These are phyloP conservation scores for Plasmodium chabaudi DNA, from an alignment of 169 alveolate species.

Conservation along the genomic window DNA sequence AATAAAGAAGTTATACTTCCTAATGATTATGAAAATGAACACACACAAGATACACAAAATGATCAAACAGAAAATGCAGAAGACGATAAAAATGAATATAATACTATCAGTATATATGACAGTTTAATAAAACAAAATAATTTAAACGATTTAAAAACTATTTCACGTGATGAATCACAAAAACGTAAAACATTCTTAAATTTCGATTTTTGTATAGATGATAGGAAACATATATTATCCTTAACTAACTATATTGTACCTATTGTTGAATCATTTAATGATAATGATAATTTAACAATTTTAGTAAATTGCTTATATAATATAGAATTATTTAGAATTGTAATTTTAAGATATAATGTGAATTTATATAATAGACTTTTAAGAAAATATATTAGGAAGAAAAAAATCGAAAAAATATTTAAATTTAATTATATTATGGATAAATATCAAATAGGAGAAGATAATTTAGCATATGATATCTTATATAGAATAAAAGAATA, in stretches of 20 bases:
- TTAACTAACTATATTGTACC: conserved; percentile 72
- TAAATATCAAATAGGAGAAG: conserved; percentile 17
- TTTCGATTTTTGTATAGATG: conserved; percentile 21
- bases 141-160: conserved; percentile 8
- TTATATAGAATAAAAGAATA: conserved; percentile 28
- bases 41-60: neutral
- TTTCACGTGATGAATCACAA: conserved; percentile 14
- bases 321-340: conserved; percentile 51
- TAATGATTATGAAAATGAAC: neutral
- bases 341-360: conserved; percentile 49
- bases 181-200: neutral
- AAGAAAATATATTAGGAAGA: conserved; percentile 28
- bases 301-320: conserved; percentile 58
- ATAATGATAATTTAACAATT: conserved; percentile 60
- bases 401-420: conserved; percentile 37
- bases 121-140: conserved; percentile 12
- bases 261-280: conserved; percentile 57
- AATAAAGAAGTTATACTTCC: neutral
- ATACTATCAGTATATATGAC: conserved; percentile 13
- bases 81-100: neutral
- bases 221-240: conserved; percentile 43
- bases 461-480: conserved; percentile 33
- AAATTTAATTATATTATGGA: conserved; percentile 62
- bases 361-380: conserved; percentile 50
- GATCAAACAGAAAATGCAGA: neutral